Conservation (phyloP, 805 yeast species). For the Saccharomyces eubayanus region DNA sequence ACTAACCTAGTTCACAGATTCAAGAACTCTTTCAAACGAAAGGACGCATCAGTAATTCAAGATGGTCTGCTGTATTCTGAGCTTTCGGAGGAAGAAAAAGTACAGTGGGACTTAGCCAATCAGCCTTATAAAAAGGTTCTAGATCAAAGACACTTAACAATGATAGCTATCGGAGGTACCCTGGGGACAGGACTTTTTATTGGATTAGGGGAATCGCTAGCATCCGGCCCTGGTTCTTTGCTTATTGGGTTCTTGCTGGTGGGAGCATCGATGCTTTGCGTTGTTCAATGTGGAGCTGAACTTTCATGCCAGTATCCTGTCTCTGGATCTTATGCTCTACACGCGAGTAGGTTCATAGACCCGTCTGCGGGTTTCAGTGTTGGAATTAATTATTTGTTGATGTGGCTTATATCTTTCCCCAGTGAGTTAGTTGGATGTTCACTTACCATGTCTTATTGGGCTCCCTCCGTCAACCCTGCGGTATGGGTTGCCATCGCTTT, state of each 20-base stretch:
- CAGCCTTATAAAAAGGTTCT: slow-evolving; percentile 14
- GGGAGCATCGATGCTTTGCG: slow-evolving; percentile 48
- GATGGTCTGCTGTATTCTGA: slow-evolving; percentile 5
- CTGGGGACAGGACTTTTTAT: slow-evolving; percentile 17
- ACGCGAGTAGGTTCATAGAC: slow-evolving; percentile 41
- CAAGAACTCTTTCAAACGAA: not conserved
- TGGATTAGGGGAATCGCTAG: slow-evolving; percentile 14
- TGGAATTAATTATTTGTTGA: slow-evolving; percentile 60
- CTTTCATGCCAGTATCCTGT: slow-evolving; percentile 36
- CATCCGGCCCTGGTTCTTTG: slow-evolving; percentile 40
- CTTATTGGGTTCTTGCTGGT: slow-evolving; percentile 49
- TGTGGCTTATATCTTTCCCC: slow-evolving; percentile 57
- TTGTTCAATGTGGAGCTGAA: slow-evolving; percentile 44
- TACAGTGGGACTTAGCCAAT: slow-evolving; percentile 9
- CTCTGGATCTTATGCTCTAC: slow-evolving; percentile 36
- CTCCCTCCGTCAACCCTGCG: slow-evolving; percentile 38
- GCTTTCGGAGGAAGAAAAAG: slow-evolving; percentile 6
- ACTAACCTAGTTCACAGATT: not conserved
- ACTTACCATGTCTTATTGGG: slow-evolving; percentile 47
- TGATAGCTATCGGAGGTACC: slow-evolving; percentile 19
- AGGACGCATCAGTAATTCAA: not conserved
- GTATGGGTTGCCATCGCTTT: slow-evolving; percentile 52
- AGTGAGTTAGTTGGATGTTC: slow-evolving; percentile 56
- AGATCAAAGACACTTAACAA: slow-evolving; percentile 20
- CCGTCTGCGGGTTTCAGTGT: slow-evolving; percentile 65